phyloP scores from a whole-genome alignment of 2,329 filamentous ascomycete genomes.

The Clarireedia hainanense region DNA sequence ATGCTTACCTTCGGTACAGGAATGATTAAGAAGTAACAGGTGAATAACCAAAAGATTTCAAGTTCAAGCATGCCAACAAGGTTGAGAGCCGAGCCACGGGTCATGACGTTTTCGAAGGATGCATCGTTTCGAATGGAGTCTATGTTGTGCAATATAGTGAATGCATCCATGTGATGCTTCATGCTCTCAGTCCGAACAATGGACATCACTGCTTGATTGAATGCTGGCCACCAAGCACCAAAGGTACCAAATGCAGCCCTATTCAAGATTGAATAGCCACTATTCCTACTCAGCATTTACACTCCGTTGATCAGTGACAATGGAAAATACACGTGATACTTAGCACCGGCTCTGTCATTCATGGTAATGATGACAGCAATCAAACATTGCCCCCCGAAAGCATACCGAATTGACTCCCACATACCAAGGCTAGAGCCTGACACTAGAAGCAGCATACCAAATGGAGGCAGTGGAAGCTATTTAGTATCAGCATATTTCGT shows the following conservation, averaged over 20 bases:
- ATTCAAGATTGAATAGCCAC: conserved; percentile 34
- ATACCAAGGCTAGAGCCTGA: conserved; percentile 38
- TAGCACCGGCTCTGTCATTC: conserved; percentile 36
- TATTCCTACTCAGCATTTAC: background rate
- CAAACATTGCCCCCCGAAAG: conserved; percentile 35
- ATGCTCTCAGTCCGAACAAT: conserved; percentile 37
- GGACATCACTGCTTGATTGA: conserved; percentile 33
- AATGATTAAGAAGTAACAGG: conserved; percentile 33
- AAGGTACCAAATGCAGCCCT: conserved; percentile 37
- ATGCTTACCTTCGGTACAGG: conserved; percentile 29
- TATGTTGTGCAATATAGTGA: background rate
- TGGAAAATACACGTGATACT: conserved; percentile 33
- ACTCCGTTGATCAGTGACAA: background rate
- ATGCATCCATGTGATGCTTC: background rate
- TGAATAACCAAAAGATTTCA: conserved; percentile 34
- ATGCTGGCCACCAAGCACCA: conserved; percentile 37
- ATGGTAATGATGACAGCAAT: conserved; percentile 35
- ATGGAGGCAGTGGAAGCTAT: conserved; percentile 32
- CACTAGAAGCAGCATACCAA: conserved; percentile 34
- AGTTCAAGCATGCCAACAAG: conserved; percentile 37
- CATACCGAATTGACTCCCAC: conserved; percentile 40
- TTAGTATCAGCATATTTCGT: background rate
- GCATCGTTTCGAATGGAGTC: conserved; percentile 36
- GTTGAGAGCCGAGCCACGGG: conserved; percentile 33
- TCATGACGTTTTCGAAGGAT: conserved; percentile 34